These are phyloP conservation scores for Epichloe glyceriae DNA, from an alignment of 2,329 filamentous ascomycete species.

Conservation along the genomic window DNA sequence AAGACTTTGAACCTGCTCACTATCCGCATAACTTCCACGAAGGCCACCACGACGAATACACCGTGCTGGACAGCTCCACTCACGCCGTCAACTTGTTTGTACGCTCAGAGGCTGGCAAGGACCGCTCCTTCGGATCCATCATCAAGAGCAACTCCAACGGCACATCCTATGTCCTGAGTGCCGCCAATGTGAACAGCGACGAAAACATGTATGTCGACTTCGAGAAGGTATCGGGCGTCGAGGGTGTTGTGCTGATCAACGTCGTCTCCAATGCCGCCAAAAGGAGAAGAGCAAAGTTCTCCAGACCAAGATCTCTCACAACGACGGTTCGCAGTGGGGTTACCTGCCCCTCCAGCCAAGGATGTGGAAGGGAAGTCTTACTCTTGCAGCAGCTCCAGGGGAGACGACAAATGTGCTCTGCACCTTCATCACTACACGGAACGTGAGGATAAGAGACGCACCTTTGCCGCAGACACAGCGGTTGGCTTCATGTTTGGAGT, in stretches of 20 bases:
- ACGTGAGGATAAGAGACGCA: slow-evolving; percentile 65
- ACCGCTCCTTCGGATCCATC: slow-evolving; percentile 67
- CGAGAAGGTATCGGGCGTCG: slow-evolving; percentile 85
- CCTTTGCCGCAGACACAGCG: slow-evolving; percentile 77
- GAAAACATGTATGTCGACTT: slow-evolving; percentile 74
- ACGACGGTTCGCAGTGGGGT: slow-evolving; percentile 83
- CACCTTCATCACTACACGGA: slow-evolving; percentile 96
- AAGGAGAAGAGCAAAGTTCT: slow-evolving; percentile 72
- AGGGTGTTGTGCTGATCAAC: slow-evolving; percentile 83
- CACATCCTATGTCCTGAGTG: slow-evolving; percentile 81
- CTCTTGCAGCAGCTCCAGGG: slow-evolving; percentile 47
- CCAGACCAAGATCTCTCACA: slow-evolving; percentile 88
- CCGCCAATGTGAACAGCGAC: slow-evolving; percentile 72
- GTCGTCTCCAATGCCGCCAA: slow-evolving; percentile 61
- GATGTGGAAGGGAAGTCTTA: slow-evolving; percentile 61
- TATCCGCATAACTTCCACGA: slow-evolving; percentile 81
- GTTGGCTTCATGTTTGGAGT: slow-evolving; percentile 83
- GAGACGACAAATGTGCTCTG: slow-evolving; percentile 61
- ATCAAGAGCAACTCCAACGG: slow-evolving; percentile 99
- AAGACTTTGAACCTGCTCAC: slow-evolving; percentile 65
- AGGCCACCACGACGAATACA: slow-evolving; percentile 70
- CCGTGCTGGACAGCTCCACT: slow-evolving; percentile 85
- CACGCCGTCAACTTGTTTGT: slow-evolving; percentile 93
- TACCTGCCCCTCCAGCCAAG: slow-evolving; percentile 59
- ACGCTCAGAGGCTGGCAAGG: slow-evolving; percentile 53